phyloP scores from a whole-genome alignment of 1,139 yeast genomes.

The Zygosaccharomyces pseudobailii region DNA sequence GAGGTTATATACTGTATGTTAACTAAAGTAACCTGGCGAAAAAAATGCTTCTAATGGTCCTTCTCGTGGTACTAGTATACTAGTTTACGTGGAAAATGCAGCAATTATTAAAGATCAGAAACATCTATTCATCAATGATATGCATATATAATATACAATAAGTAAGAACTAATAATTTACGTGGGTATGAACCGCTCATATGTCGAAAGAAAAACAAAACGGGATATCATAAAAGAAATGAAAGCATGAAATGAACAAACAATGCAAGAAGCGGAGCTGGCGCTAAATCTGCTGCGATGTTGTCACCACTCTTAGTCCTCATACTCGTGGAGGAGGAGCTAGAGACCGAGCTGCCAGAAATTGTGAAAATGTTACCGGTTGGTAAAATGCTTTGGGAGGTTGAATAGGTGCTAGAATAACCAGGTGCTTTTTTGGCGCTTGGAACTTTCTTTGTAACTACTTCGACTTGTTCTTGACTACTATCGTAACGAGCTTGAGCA shows the following conservation, averaged over 20 bases:
- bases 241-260: neutral
- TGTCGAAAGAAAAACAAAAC: neutral
- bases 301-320: neutral
- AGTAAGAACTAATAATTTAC: neutral
- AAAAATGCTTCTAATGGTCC: no score
- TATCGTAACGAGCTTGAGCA: conserved; percentile 48
- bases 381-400: conserved; percentile 8
- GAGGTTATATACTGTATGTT: no score
- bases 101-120: neutral
- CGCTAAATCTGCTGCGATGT: neutral
- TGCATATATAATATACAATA: neutral
- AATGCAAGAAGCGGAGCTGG: neutral
- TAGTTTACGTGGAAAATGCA: no score
- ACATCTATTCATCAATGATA: neutral
- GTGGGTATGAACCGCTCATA: neutral
- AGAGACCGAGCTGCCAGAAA: neutral
- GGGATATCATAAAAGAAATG: conserved; percentile 2
- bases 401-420: conserved; percentile 13
- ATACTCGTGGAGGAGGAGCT: neutral
- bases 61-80: no score
- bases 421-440: conserved; percentile 11
- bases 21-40: no score
- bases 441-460: conserved; percentile 8
- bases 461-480: conserved; percentile 16
- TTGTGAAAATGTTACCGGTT: conserved; percentile 30